Evolutionary conservation across 257 asterid species (phyloP).

Genomic region (Nicotiana knightiana): DNA sequence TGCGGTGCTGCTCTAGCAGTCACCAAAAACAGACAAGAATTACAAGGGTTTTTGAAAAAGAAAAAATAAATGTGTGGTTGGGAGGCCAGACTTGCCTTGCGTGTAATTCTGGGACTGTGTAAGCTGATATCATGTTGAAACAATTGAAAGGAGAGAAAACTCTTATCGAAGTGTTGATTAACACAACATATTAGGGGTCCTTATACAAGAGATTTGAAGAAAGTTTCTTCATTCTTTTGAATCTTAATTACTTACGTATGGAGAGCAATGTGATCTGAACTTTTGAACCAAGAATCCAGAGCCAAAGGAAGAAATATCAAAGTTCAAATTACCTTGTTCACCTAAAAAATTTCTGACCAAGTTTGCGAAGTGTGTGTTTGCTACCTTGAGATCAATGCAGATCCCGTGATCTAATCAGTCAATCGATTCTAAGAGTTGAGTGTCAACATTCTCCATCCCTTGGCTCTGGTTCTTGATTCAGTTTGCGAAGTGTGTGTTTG

Average conservation of each 20-base stretch:
- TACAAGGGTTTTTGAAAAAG: too few species aligned
- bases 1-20: too few species aligned
- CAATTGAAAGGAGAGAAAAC: too few species aligned
- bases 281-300: not conserved
- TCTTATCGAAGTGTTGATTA: too few species aligned
- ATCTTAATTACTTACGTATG: not conserved
- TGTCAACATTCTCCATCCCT: not conserved
- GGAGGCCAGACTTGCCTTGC: too few species aligned
- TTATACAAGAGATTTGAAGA: not conserved
- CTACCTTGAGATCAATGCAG: not conserved
- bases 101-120: too few species aligned
- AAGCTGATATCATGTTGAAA: too few species aligned
- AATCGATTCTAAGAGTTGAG: not conserved
- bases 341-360: not conserved
- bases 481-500: too few species aligned
- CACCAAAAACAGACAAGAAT: too few species aligned
- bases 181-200: too few species aligned
- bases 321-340: not conserved
- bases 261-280: not conserved
- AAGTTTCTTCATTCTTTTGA: not conserved
- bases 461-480: too few species aligned
- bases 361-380: not conserved
- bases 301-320: not conserved
- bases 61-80: too few species aligned
- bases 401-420: not conserved